Conservation (phyloP, 208 protist genomes). For the Crithidia brevicula region DNA sequence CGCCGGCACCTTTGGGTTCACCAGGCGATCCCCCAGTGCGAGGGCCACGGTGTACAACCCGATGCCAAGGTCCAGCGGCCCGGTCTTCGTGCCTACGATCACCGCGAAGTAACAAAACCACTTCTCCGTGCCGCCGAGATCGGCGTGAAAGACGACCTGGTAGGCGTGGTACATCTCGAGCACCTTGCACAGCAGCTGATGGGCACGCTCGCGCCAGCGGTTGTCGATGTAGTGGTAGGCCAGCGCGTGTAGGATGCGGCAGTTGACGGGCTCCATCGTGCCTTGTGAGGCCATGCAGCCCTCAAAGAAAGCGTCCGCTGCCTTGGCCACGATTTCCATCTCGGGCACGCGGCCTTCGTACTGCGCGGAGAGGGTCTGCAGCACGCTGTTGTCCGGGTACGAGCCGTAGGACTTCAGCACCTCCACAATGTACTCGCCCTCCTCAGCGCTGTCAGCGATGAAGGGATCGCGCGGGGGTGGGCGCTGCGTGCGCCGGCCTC, state of each 20-base stretch:
- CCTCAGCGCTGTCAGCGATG: conserved; percentile 51
- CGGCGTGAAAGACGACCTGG: conserved; percentile 33
- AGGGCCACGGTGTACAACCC: conserved; percentile 71
- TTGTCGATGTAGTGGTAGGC: conserved; percentile 59
- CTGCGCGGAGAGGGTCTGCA: conserved; percentile 41
- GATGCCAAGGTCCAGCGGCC: conserved; percentile 75
- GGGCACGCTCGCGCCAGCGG: conserved; percentile 40
- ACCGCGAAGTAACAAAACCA: conserved; percentile 51
- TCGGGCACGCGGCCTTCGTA: conserved; percentile 26
- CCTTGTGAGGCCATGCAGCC: conserved; percentile 44
- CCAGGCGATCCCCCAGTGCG: conserved; percentile 32
- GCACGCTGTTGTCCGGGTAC: conserved; percentile 56
- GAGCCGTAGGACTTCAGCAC: conserved; percentile 59
- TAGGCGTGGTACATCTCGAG: conserved; percentile 65
- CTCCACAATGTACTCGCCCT: conserved; percentile 65
- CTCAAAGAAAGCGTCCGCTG: conserved; percentile 41
- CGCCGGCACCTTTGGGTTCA: conserved; percentile 45
- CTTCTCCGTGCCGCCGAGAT: conserved; percentile 41
- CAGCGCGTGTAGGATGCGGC: conserved; percentile 40
- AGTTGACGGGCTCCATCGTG: conserved; percentile 47
- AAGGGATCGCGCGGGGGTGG: conserved; percentile 20
- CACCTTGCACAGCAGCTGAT: conserved; percentile 48
- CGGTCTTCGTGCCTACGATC: conserved; percentile 68
- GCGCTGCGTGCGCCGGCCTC: conserved; percentile 15
- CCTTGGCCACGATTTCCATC: conserved; percentile 37